phyloP scores from a whole-genome alignment of 495 filamentous ascomycete genomes.

The Penicillium crystallinum region DNA sequence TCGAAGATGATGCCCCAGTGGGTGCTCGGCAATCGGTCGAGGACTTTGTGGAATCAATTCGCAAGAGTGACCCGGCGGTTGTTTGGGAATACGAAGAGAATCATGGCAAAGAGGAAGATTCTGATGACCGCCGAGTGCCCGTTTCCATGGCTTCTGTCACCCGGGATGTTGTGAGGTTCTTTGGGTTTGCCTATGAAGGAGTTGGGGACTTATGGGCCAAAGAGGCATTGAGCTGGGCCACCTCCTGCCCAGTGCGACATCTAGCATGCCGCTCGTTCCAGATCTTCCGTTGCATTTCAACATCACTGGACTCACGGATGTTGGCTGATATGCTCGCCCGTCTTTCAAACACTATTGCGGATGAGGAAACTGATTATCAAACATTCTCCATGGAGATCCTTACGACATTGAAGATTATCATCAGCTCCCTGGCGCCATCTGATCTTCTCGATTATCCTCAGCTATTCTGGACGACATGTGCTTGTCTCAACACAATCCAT shows the following conservation, averaged over 20 bases:
- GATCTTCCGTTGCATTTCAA: slow-evolving; percentile 89
- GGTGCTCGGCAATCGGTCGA: slow-evolving; percentile 73
- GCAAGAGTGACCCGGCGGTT: slow-evolving; percentile 76
- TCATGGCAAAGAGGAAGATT: slow-evolving; percentile 62
- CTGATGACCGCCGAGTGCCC: slow-evolving; percentile 75
- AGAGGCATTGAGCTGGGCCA: slow-evolving; percentile 88
- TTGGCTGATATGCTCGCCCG: slow-evolving; percentile 92
- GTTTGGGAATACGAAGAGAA: slow-evolving; percentile 94
- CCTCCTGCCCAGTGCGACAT: slow-evolving; percentile 92
- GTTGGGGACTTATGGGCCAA: slow-evolving; percentile 87
- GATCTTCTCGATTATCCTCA: slow-evolving; percentile 86
- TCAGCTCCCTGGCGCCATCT: slow-evolving; percentile 70
- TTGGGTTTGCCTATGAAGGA: slow-evolving; percentile 77
- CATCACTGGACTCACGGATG: slow-evolving; percentile 85
- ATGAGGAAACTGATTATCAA: slow-evolving; percentile 85
- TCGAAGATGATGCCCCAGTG: slow-evolving; percentile 64
- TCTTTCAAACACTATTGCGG: slow-evolving; percentile 91
- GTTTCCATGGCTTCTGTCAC: slow-evolving; percentile 79
- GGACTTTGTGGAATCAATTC: slow-evolving; percentile 84
- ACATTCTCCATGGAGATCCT: slow-evolving; percentile 97
- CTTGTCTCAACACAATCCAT: slow-evolving; percentile 91
- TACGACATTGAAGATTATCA: slow-evolving; percentile 85
- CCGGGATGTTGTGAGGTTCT: slow-evolving; percentile 73
- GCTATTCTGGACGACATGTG: slow-evolving; percentile 95
- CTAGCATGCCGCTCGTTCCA: slow-evolving; percentile 96